Evolutionary conservation across 305 asterid species (phyloP).

Genomic region (Solanum hybrid): DNA sequence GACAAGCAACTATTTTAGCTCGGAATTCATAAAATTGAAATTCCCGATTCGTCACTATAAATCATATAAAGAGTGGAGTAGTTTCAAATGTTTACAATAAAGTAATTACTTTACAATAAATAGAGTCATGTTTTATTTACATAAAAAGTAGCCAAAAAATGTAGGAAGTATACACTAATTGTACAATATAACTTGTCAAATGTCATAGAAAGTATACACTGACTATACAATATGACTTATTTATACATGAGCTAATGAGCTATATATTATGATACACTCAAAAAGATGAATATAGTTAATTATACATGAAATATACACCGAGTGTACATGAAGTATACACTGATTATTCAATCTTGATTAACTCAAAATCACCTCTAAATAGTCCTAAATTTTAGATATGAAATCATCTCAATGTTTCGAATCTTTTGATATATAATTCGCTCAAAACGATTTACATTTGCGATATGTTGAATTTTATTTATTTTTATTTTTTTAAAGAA

Average conservation of each 20-base stretch:
- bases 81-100: no score
- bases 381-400: neutral
- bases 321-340: neutral
- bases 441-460: neutral
- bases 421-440: neutral
- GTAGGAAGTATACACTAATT: neutral
- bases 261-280: neutral
- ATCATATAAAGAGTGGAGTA: neutral
- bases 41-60: neutral
- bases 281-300: no score
- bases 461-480: no score
- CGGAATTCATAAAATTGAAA: neutral
- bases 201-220: neutral
- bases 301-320: no score
- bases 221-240: no score
- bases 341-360: no score
- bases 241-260: neutral
- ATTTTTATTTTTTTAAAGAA: no score
- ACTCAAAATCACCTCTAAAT: neutral
- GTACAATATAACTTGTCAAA: neutral
- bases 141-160: no score
- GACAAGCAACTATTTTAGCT: neutral
- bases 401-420: neutral
- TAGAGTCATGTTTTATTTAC: neutral
- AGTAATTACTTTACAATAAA: neutral